These are phyloP conservation scores for Clohesyomyces aquaticus DNA, from an alignment of 495 filamentous ascomycete genomes.

Conservation along the genomic window DNA sequence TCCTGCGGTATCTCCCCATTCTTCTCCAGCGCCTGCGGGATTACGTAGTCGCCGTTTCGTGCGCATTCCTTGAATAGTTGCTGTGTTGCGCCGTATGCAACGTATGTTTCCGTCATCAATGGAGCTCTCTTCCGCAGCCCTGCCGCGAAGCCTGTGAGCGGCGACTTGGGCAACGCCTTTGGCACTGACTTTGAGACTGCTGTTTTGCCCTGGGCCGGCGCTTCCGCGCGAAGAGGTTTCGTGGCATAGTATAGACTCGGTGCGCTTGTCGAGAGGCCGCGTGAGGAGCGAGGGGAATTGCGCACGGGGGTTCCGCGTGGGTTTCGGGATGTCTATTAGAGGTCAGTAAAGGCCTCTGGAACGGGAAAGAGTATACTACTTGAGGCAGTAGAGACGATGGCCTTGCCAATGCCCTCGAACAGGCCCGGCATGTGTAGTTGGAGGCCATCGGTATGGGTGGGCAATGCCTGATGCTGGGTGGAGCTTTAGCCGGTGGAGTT, in stretches of 20 bases:
- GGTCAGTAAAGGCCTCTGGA: background rate
- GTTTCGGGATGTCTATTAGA: constrained; percentile 3
- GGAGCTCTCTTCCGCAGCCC: constrained; percentile 27
- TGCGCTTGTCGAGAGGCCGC: constrained; percentile 2
- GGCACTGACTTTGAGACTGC: too few species aligned
- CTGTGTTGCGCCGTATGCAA: constrained; percentile 77
- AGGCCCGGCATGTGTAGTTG: constrained; percentile 37
- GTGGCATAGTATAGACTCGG: constrained; percentile 16
- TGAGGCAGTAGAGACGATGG: background rate
- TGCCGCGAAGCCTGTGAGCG: constrained; percentile 8
- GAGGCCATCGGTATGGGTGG: constrained; percentile 32
- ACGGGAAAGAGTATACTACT: background rate
- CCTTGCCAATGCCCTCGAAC: constrained; percentile 18
- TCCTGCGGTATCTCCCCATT: constrained; percentile 57
- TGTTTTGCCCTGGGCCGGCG: too few species aligned
- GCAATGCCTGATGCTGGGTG: constrained; percentile 4
- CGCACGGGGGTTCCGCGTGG: too few species aligned
- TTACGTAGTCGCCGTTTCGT: constrained; percentile 70
- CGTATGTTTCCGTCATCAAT: constrained; percentile 61
- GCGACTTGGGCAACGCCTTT: background rate
- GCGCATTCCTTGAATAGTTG: constrained; percentile 77
- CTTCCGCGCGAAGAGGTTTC: background rate
- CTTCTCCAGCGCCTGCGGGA: constrained; percentile 44
- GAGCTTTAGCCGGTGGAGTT: background rate
- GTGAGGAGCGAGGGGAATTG: too few species aligned